Conservation (phyloP, 441 rosid genomes). For the Viola pubescens region DNA sequence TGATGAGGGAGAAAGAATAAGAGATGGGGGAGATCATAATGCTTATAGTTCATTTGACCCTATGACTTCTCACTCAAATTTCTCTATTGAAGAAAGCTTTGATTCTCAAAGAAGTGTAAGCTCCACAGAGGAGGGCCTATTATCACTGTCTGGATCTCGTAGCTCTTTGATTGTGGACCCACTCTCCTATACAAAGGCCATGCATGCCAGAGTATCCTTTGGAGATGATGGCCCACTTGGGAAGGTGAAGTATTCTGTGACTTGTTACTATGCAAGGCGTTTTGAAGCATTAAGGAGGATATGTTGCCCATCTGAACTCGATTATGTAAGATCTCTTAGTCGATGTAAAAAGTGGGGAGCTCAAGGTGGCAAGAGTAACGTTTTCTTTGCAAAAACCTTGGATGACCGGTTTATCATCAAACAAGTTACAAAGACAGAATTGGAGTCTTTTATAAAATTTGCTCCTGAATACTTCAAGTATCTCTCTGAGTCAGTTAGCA, state of each 20-base stretch:
- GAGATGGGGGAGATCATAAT: conserved; percentile 40
- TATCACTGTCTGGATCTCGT: conserved; percentile 53
- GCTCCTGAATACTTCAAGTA: conserved; percentile 84
- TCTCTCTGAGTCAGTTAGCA: conserved; percentile 68
- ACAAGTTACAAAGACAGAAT: conserved; percentile 97
- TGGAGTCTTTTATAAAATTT: conserved; percentile 87
- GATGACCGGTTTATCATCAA: conserved; percentile 95
- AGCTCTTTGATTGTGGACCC: conserved; percentile 61
- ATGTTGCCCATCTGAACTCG: conserved; percentile 84
- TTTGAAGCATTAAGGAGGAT: conserved; percentile 81
- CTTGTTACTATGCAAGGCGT: conserved; percentile 76
- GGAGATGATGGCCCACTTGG: conserved; percentile 64
- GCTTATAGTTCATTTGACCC: conserved; percentile 44
- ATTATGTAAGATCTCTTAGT: conserved; percentile 86
- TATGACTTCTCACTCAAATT: conserved; percentile 23
- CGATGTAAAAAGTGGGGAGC: conserved; percentile 99
- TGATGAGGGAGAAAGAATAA: conserved; percentile 41
- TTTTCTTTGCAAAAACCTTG: conserved; percentile 96
- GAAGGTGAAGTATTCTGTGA: conserved; percentile 71
- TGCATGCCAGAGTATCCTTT: conserved; percentile 71
- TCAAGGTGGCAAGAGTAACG: conserved; percentile 99
- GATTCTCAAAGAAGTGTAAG: conserved; percentile 56
- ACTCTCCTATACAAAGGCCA: conserved; percentile 46
- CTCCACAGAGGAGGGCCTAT: conserved; percentile 48
- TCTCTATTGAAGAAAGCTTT: conserved; percentile 46